Evolutionary conservation across 2,329 filamentous ascomycete species (phyloP), one percentile per base, ranked within the genome.

Genomic region (Apiospora malaysiana): DNA sequence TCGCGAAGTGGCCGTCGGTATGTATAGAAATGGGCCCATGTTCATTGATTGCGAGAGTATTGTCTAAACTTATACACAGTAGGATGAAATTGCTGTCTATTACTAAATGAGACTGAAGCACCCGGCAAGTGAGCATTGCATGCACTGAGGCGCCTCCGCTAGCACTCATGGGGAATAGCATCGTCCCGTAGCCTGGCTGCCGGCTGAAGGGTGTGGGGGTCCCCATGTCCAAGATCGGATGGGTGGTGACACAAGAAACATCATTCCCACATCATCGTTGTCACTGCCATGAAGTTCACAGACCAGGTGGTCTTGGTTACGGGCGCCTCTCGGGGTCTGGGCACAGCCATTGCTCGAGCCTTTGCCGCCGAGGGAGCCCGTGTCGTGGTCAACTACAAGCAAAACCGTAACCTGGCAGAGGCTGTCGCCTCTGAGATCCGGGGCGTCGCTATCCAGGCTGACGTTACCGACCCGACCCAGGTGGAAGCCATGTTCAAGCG

Each of bases 231-330:
- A 32, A 27, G 5, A 42, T 25, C 25, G 23, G 49, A 56, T 32
- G 12, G 45, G 8, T 18, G 51, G 51, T 59, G 10, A 18, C 27
- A 59, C 51, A 59, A 37, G 14, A 16, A 37, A 37, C 51, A 37
- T 59, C 51, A 59, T 37, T 37, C 16, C 16, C 7, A 21, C 25
- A 27, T 37, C 27, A 59, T 59, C 51, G 46, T 23, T 6, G 7
- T 23, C 46, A 21, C 2, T 25, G 8, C 7, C 51, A 59, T 59
- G 42, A 70, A 51, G 42, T 10, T 70, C n/a, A 2, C 49, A n/a
- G 66, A 65, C 27, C 66, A 71, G 45, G 45, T 69, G 8, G 70
- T 71, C 1, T 12, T 71, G 10, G 67, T 71, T 6, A 71, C 70
- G 2, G 70, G 70, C 12, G 43, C 70, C 8, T 68, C 65, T n/a